Base-by-base conservation (phyloP, 202 grass and related monocot species). In the Dendrocalamus latiflorus region DNA sequence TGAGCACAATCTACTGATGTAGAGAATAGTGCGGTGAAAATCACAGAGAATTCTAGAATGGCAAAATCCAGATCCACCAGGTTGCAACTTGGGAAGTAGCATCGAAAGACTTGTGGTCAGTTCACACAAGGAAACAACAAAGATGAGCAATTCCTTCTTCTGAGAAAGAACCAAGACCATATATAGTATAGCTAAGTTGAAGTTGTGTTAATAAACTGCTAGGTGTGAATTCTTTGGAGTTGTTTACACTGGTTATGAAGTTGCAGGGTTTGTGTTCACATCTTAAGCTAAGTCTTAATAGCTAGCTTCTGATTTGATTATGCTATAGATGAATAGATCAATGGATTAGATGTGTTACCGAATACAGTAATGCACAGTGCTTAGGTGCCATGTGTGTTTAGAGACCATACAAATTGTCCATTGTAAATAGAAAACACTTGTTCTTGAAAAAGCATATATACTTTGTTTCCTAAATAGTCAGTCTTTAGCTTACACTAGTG, bases 381-480 rank as follows among this genome's bases (percentile, higher is more conserved):
- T 65, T 26, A 85, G 1, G 34, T 63, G 16, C 44, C 43, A 78
- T 53, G 34, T 70, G 18, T 72, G 34, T 38, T 81, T 45, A 64
- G 30, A 36, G 9, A 63, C 47, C 69, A 69, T 60, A 80, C 75
- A 61, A 83, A 84, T n/a, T 70, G n/a, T n/a, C 11, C 12, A 48
- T 18, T 69, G 58, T 66, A 50, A 68, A 53, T 75, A 61, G 18
- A 67, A 84, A 75, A 17, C 34, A 54, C 50, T 38, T 21, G 1
- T 7, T 58, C 36, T 80, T 67, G 2, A 79, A 50, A 66, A 62
- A 15, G 62, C 74, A 20, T 22, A 15, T 9, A 17, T 59, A 2
- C 25, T 60, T 9, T 4, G 13, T 44, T 70, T 69, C 10, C 16
- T 10, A 68, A 68, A 63, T 15, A 45, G 9, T 33, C 22, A 41